A percentile compares a stretch with the other conserved stretches of the same genome.
These are phyloP conservation scores for Trametes gibbosa DNA, from an alignment of 768 basidiomycete species.

Conservation along the genomic window DNA sequence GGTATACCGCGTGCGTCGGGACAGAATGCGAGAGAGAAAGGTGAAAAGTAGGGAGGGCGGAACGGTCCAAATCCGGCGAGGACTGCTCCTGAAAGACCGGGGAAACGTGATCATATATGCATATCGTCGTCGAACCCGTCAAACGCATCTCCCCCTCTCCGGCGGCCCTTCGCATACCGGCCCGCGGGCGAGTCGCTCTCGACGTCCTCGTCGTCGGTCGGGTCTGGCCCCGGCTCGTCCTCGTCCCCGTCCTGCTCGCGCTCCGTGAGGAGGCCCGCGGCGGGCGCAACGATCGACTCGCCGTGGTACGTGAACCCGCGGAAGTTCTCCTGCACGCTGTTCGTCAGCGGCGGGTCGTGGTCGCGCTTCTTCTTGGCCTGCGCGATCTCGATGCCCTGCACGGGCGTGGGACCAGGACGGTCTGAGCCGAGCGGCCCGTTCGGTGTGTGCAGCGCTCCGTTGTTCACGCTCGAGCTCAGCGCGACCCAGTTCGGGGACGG, in stretches of 20 bases:
- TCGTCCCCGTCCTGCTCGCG: constrained; percentile 30
- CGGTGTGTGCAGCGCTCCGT: constrained; percentile 53
- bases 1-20: too few species aligned
- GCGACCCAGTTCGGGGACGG: constrained; percentile 71
- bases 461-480: constrained; percentile 33
- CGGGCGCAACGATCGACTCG: constrained; percentile 55
- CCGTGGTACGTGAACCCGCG: constrained; percentile 89
- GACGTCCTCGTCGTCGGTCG: constrained; percentile 74
- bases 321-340: constrained; percentile 94
- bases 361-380: constrained; percentile 41
- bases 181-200: constrained; percentile 68
- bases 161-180: constrained; percentile 51
- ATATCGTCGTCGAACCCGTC: constrained; percentile 35
- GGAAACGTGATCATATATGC: constrained; percentile 26
- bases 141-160: constrained; percentile 40
- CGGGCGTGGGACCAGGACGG: constrained; percentile 22
- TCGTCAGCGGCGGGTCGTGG: constrained; percentile 67
- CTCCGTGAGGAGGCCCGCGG: constrained; percentile 39
- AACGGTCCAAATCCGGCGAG: neutral
- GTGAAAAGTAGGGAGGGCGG: too few species aligned
- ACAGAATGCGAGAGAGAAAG: neutral
- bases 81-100: too few species aligned
- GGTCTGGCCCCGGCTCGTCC: constrained; percentile 35
- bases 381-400: constrained; percentile 48
- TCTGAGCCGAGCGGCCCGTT: constrained; percentile 70